A percentile compares a stretch with the other conserved stretches of the same genome.
phyloP scores from a whole-genome alignment of 2,329 filamentous ascomycete genomes.

The Pezicula rhizophila region DNA sequence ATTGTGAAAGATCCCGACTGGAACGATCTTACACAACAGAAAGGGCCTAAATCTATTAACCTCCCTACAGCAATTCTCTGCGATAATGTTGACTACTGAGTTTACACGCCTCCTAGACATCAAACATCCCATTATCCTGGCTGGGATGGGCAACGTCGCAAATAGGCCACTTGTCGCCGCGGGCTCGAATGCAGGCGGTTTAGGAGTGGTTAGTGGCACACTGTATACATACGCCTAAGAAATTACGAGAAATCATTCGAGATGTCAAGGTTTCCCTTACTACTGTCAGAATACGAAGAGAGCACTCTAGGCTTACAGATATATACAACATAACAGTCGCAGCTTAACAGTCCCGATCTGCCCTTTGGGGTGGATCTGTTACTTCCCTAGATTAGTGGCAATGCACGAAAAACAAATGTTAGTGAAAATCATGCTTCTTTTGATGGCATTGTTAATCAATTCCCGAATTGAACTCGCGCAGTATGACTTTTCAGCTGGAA shows the following conservation, averaged over 20 bases:
- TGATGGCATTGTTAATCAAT: no score
- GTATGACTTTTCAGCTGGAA: constrained; percentile 99
- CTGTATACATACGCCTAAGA: no score
- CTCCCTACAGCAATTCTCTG: no score
- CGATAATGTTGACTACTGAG: no score
- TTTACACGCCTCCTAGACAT: constrained; percentile 98
- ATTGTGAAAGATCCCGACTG: no score
- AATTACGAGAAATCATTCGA: no score
- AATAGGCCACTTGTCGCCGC: constrained; percentile 94
- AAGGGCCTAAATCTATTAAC: no score
- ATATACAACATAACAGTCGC: constrained; percentile 86
- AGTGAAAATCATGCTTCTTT: no score
- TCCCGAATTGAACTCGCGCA: no score
- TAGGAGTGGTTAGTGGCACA: constrained; percentile 97
- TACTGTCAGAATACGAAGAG: no score
- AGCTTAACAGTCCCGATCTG: constrained; percentile 81
- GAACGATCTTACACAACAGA: no score
- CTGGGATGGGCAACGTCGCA: constrained; percentile 98
- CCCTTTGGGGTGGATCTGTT: constrained; percentile 94
- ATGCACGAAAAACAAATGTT: constrained; percentile 89
- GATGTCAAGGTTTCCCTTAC: no score
- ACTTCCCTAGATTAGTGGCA: constrained; percentile 89
- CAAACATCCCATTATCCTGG: constrained; percentile 91
- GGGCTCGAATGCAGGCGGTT: constrained; percentile 91
- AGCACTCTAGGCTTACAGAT: constrained; percentile 95